These are phyloP conservation scores for Daedaleopsis sinensis DNA, from an alignment of 768 basidiomycete species.

Conservation along the genomic window DNA sequence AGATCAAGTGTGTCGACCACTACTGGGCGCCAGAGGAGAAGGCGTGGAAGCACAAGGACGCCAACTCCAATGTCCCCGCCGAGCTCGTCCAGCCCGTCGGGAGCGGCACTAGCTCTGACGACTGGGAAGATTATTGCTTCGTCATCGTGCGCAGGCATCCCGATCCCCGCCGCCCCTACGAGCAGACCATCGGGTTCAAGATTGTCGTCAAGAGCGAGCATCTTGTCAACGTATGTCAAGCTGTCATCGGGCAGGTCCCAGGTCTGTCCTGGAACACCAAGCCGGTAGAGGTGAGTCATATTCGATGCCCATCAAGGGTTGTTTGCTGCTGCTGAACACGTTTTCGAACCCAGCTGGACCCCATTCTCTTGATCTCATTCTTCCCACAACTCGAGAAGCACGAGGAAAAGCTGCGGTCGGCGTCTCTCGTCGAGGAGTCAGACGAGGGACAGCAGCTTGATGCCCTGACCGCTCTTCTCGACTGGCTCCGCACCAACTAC, in stretches of 20 bases:
- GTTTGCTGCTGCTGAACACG: background rate
- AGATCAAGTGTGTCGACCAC: conserved; percentile 63
- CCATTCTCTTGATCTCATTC: conserved; percentile 58
- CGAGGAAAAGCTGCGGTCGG: conserved; percentile 40
- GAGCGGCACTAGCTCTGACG: conserved; percentile 6
- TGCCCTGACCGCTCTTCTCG: conserved; percentile 36
- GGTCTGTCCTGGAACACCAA: conserved; percentile 63
- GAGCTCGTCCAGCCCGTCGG: conserved; percentile 34
- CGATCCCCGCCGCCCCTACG: conserved; percentile 32
- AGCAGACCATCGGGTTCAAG: conserved; percentile 48
- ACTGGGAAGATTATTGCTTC: conserved; percentile 46
- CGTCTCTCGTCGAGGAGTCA: conserved; percentile 35
- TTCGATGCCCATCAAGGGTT: background rate
- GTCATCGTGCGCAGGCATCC: conserved; percentile 59
- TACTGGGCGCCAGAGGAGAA: conserved; percentile 62
- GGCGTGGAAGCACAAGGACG: conserved; percentile 63
- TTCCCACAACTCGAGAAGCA: conserved; percentile 50
- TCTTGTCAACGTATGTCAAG: conserved; percentile 58
- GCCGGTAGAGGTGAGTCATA: conserved; percentile 48
- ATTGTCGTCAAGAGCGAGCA: conserved; percentile 62
- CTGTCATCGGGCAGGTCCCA: conserved; percentile 57
- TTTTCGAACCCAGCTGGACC: conserved; percentile 45
- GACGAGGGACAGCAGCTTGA: conserved; percentile 43
- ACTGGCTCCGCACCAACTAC: conserved; percentile 54
- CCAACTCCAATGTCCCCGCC: conserved; percentile 53